phyloP scores from a whole-genome alignment of 768 basidiomycete genomes.

The Obba rivulosa region DNA sequence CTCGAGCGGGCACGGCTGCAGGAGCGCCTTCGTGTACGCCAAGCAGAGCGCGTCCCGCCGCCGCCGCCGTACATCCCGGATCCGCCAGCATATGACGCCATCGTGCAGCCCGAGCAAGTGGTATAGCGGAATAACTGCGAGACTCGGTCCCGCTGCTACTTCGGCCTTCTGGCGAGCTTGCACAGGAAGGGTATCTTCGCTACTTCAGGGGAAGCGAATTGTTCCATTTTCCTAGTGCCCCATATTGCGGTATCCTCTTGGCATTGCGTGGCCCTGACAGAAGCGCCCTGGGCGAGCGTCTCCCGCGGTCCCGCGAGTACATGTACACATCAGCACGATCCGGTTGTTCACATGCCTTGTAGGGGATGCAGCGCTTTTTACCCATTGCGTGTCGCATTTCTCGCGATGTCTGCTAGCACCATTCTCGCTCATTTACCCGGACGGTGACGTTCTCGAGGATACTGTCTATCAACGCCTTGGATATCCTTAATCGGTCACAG shows the following conservation, averaged over 20 bases:
- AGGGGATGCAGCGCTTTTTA: no score
- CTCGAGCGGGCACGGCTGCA: conserved; percentile 32
- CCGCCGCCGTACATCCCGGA: conserved; percentile 45
- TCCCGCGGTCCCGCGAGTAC: no score
- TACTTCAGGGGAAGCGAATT: neutral
- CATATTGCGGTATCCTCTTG: neutral
- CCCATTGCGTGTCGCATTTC: no score
- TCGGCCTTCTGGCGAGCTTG: neutral
- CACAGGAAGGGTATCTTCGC: neutral
- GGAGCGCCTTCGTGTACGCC: no score
- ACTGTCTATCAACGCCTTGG: no score
- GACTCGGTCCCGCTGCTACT: neutral
- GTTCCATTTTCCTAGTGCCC: neutral
- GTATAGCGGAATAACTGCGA: neutral
- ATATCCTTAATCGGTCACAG: no score
- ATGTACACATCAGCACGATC: no score
- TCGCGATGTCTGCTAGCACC: no score
- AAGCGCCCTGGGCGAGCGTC: no score
- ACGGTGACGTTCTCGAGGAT: no score
- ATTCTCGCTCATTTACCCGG: no score
- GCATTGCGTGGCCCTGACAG: neutral
- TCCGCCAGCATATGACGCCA: conserved; percentile 42
- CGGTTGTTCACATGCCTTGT: no score
- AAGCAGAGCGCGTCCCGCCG: conserved; percentile 27
- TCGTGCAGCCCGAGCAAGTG: conserved; percentile 6